A percentile compares a stretch with the other conserved stretches of the same genome.
These are phyloP conservation scores for Dipteronia sinensis DNA, from an alignment of 345 rosid genomes.

Conservation along the genomic window DNA sequence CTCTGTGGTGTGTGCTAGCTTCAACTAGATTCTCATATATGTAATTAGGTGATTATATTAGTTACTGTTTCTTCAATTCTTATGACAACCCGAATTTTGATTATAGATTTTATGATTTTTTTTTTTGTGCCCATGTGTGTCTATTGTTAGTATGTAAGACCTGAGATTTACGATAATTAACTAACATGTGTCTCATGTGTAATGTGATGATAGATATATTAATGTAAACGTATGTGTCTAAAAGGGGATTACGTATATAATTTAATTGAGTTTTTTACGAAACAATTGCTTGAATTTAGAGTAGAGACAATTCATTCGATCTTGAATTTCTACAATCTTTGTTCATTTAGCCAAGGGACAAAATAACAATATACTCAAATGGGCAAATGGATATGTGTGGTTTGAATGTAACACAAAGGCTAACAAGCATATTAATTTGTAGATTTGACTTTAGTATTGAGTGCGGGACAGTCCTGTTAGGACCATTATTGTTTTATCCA, in stretches of 20 bases:
- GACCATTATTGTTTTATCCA: too few relatives aligned
- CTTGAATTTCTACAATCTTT: conserved; percentile 15
- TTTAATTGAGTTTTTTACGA: background rate
- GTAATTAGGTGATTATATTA: background rate
- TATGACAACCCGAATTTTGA: background rate
- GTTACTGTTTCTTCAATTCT: background rate
- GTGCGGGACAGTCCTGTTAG: too few relatives aligned
- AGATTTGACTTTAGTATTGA: too few relatives aligned
- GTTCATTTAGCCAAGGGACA: conserved; percentile 25
- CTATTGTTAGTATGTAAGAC: background rate
- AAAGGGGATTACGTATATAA: background rate
- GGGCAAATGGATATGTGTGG: too few relatives aligned
- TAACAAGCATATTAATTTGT: too few relatives aligned
- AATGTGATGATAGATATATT: background rate
- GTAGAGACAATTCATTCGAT: background rate
- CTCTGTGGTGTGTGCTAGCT: background rate
- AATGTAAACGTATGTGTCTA: too few relatives aligned
- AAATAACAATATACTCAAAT: conserved; percentile 15
- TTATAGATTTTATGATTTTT: background rate
- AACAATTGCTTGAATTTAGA: background rate
- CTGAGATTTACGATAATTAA: too few relatives aligned
- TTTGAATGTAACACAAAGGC: too few relatives aligned
- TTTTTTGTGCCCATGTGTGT: background rate
- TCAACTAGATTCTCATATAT: background rate
- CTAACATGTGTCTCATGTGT: too few relatives aligned